Base-by-base conservation (phyloP, 2,329 filamentous ascomycete genomes). In the Davidsoniella virescens region DNA sequence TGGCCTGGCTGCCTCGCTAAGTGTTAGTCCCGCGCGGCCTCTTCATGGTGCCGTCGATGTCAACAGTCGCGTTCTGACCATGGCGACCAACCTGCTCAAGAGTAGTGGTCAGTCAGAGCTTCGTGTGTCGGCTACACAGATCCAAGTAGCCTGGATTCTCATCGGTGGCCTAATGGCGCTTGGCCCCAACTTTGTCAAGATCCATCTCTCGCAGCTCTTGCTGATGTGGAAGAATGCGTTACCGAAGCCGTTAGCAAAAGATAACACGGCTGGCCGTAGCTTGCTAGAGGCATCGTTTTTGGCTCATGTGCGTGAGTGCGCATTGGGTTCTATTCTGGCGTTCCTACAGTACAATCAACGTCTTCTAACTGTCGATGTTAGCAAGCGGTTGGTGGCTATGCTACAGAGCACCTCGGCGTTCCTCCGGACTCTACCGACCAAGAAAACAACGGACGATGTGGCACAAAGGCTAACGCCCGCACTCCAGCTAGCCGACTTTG, bases 141-240 rank as follows among this genome's bases (percentile, higher is more conserved):
- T 98, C 20, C 92, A 98, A 62, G 88, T 98, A 2, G 92, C 92
- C 4, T 98, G 92, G 90, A 93, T 94, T 44, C 70, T 98, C 52
- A 94, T 98, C 44, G 92, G 93, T 37, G 92, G 93, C 0, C 69
- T 98, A 50, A 96, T 96, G 90, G 87, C 88, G 0, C 73, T 98
- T 1, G 92, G 92, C 0, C 90, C 92, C 3, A 96, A 94, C 63
- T 98, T 98, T 63, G 90, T 96, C 64, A 98, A 98, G 66, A 96
- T 96, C 20, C 92, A 98, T 64, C 73, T 98, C 6, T 90, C 88
- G 2, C 92, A 98, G 61, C 72, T 98, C 18, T 78, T 98, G 51
- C 69, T 98, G 7, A 70, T 98, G 5, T 98, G 92, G 92, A 94
- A 94, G 65, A 98, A 96, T 63, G 90, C 92, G 0, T 72, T 98